Conservation (phyloP, 2,329 filamentous ascomycete genomes). For the Juglanconis juglandina region DNA sequence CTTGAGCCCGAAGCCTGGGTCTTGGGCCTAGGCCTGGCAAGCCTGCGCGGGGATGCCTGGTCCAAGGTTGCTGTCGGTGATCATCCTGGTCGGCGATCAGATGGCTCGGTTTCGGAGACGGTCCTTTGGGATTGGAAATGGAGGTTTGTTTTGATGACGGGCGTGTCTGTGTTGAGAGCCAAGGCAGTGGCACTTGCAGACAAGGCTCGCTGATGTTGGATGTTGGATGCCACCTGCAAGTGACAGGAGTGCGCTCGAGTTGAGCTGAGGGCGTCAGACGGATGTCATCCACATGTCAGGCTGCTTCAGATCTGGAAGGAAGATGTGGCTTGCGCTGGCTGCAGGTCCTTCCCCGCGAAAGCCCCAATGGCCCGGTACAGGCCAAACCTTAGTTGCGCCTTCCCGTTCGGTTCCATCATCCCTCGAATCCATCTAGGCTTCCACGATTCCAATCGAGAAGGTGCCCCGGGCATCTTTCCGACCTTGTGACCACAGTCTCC, state of each 20-base stretch:
- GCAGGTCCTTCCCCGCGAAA: not conserved
- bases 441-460: not conserved
- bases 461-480: not conserved
- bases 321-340: conserved; percentile 5
- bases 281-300: not conserved
- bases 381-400: not conserved
- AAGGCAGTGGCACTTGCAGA: too few relatives aligned
- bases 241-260: not conserved
- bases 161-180: too few relatives aligned
- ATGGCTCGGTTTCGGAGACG: not conserved
- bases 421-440: not conserved
- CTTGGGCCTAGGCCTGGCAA: too few relatives aligned
- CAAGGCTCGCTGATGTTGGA: too few relatives aligned
- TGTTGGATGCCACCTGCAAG: not conserved
- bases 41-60: too few relatives aligned
- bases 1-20: not conserved
- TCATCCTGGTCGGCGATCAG: not conserved
- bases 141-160: not conserved
- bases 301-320: conserved; percentile 2
- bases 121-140: not conserved
- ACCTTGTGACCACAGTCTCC: too few relatives aligned
- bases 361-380: not conserved
- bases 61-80: too few relatives aligned
- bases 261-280: not conserved
- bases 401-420: not conserved